Base-by-base conservation (phyloP, 108 stramenopile species). In the Parmales sp. region DNA sequence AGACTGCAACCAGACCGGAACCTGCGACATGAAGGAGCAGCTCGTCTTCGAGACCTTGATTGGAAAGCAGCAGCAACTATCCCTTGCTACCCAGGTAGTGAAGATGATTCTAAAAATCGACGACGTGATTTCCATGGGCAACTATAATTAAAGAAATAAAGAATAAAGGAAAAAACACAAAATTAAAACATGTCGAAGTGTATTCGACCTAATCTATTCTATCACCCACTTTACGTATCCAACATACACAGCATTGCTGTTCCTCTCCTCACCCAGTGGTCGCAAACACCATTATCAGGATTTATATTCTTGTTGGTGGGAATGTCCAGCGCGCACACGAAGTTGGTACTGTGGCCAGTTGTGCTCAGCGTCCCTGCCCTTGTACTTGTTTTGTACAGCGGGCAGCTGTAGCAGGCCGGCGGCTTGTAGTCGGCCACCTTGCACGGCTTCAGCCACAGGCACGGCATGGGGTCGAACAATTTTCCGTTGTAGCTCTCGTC, bases 31-130 rank as follows among this genome's bases (percentile, higher is more conserved):
- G 95, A 86, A 86, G 66, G 78, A 90, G 68, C 84, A 96, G 50
- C 88, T 91, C 38, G 97, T 99, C 38, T 99, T 99, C 77, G 99
- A 99, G 75, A 99, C 99, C 7, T 77, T 99, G 66, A 95, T 95
- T 81, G 99, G 99, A 54, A 99, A 99, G 82, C 94, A 97, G 70
- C 92, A 98, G 75, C 99, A 99, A 80, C 73, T 99, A 39, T 91
- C 91, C 75, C 76, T 99, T 48, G 99, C 99, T 38, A 97, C 95
- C 19, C 98, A 99, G 80, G 94, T 99, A 6, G 97, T 97, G 69
- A 98, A 98, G 82, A 97, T 99, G 95, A 96, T 99, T 72, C 86
- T 99, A 70, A 98, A 98, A 82, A 97, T 99, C 78, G 99, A 99
- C 68, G 98, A 99, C 78, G 93, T 97, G 16, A 91, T 99, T 74